Evolutionary conservation across 495 filamentous ascomycete genomes (phyloP), one percentile per base, ranked within the genome.

Genomic region (Neurospora cerealis): DNA sequence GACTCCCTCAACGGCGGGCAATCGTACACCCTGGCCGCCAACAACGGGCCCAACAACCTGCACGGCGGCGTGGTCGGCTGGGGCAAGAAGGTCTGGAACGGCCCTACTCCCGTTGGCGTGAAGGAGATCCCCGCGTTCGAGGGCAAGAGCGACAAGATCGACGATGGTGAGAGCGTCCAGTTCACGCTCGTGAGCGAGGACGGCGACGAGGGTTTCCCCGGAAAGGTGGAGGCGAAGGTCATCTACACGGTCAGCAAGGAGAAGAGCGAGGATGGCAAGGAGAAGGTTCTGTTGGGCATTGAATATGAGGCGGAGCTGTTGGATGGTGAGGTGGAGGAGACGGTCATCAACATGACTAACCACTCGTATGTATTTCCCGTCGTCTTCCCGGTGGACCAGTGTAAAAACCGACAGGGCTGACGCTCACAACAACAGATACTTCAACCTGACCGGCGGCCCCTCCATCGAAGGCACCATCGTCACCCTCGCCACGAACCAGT

Each of bases 221-320:
- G 95, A 0, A 91, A 90, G 5, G 91, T 98, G 5, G 88, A 94
- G 77, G 87, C 89, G 66, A 89, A 85, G 73, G 91, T 97, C 6
- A 89, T 90, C 83, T 98, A 98, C 79, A 92, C 90, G 0, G 86
- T 90, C 1, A 88, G 88, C 21, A 92, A 90, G 77, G 54, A 66
- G 54, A 90, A 95, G 80, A 73, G 73, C 32, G 83, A 86, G 44
- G 85, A 86, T 2, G 88, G 88, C 24, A 91, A 90, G 80, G 86
- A 88, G 73, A 83, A 83, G 69, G 88, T 87, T 4, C 87, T 93
- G 38, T 82, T 98, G 72, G 89, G 90, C 34, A 91, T 93, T 15
- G 95, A 98, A 81, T 98, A 95, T 80, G 93, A 97, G 85, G 93
- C 91, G 1, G 89, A 95, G 79, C 84, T 98, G 62, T 87, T 94